Conservation (phyloP, 306 rosid genomes). For the Hippophae tibetana region DNA sequence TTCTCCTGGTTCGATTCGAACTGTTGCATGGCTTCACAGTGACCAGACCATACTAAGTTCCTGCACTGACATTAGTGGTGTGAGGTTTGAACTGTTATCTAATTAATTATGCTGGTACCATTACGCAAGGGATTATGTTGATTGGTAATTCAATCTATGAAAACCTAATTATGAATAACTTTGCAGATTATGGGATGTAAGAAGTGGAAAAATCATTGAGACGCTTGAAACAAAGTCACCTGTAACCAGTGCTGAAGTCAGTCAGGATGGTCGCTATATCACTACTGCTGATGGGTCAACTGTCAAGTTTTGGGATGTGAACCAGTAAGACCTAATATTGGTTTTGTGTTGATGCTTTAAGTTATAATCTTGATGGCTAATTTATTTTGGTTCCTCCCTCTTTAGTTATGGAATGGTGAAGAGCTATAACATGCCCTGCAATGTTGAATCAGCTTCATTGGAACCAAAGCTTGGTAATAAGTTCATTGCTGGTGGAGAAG, state of each 20-base stretch:
- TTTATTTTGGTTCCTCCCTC: constrained; percentile 5
- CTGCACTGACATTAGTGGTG: constrained; percentile 93
- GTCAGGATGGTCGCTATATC: constrained; percentile 96
- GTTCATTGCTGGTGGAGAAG: constrained; percentile 92
- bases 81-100: constrained; percentile 40
- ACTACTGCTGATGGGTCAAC: constrained; percentile 93
- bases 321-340: constrained; percentile 30
- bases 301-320: constrained; percentile 98
- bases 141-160: not conserved
- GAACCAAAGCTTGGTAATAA: constrained; percentile 79
- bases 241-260: constrained; percentile 95
- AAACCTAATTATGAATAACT: constrained; percentile 16
- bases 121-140: not conserved
- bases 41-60: constrained; percentile 97
- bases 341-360: not conserved
- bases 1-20: constrained; percentile 92
- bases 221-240: constrained; percentile 87
- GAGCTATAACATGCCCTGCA: constrained; percentile 85
- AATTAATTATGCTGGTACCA: not conserved
- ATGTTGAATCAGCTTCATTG: constrained; percentile 79
- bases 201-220: constrained; percentile 86
- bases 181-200: constrained; percentile 83
- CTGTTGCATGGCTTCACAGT: constrained; percentile 91
- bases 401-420: constrained; percentile 68
- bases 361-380: constrained; percentile 18